A percentile compares a stretch with the other conserved stretches of the same genome.
Conservation (phyloP, 805 yeast genomes). For the Nakazawaea wickerhamii region DNA sequence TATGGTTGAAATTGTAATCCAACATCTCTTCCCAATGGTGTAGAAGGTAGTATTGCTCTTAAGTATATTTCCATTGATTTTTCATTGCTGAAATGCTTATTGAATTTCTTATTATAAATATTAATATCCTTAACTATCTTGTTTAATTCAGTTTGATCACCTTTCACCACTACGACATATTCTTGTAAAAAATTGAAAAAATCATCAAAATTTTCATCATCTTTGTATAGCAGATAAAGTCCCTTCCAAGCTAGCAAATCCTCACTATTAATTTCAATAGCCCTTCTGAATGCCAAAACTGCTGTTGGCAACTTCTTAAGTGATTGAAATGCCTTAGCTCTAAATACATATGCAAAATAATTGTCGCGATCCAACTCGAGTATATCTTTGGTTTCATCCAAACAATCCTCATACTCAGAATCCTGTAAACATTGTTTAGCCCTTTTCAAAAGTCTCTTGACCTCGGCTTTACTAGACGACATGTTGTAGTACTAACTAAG, state of each 20-base stretch:
- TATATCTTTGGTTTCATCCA: slow-evolving; percentile 50
- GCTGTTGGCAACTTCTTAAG: slow-evolving; percentile 36
- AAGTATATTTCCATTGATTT: slow-evolving; percentile 37
- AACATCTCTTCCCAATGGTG: slow-evolving; percentile 45
- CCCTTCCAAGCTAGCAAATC: slow-evolving; percentile 82
- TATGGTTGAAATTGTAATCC: slow-evolving; percentile 41
- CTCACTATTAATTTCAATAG: slow-evolving; percentile 43
- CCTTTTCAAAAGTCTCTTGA: slow-evolving; percentile 32
- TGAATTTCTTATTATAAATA: slow-evolving; percentile 35
- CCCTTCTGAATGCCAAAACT: slow-evolving; percentile 37
- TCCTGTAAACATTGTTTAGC: slow-evolving; percentile 48
- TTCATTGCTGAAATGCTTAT: slow-evolving; percentile 22
- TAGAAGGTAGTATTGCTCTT: slow-evolving; percentile 49
- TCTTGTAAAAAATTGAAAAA: slow-evolving; percentile 47
- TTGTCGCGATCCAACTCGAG: slow-evolving; percentile 49
- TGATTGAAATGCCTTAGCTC: slow-evolving; percentile 63
- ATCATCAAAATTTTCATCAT: slow-evolving; percentile 30
- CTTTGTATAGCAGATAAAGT: slow-evolving; percentile 40
- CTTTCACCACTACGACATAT: slow-evolving; percentile 26
- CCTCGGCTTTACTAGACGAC: not conserved
- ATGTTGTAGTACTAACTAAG: not conserved
- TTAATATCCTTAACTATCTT: slow-evolving; percentile 46
- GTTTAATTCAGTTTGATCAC: slow-evolving; percentile 38
- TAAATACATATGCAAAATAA: slow-evolving; percentile 63
- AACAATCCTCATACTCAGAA: slow-evolving; percentile 57